phyloP scores from a whole-genome alignment of 495 filamentous ascomycete genomes.

The Extremus antarcticus region DNA sequence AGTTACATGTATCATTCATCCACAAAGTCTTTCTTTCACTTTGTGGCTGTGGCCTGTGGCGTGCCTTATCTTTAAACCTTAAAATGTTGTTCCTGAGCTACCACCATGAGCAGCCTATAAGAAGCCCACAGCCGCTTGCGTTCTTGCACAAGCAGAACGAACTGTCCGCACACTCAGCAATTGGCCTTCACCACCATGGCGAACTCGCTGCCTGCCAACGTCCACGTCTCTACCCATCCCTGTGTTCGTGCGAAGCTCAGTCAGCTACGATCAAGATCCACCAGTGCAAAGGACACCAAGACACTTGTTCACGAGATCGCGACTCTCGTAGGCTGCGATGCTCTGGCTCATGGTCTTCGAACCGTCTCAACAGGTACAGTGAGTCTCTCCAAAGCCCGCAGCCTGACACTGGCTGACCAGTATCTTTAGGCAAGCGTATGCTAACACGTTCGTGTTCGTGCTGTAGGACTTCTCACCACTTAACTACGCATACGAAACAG shows the following conservation, averaged over 20 bases:
- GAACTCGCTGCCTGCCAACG: slow-evolving; percentile 47
- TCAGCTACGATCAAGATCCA: slow-evolving; percentile 63
- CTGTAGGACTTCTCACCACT: slow-evolving; percentile 69
- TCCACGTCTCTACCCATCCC: slow-evolving; percentile 77
- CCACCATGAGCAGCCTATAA: too few relatives aligned
- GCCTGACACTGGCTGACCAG: slow-evolving; percentile 10
- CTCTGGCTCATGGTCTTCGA: slow-evolving; percentile 53
- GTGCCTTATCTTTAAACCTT: too few relatives aligned
- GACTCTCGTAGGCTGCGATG: slow-evolving; percentile 72
- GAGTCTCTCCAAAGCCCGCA: slow-evolving; percentile 12
- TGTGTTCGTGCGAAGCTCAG: slow-evolving; percentile 82
- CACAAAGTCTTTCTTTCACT: too few relatives aligned
- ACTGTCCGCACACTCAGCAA: too few relatives aligned
- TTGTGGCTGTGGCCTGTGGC: too few relatives aligned
- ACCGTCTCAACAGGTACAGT: slow-evolving; percentile 25
- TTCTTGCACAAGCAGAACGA: too few relatives aligned
- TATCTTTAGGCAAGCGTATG: background rate
- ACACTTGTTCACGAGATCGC: slow-evolving; percentile 73
- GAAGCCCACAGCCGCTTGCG: too few relatives aligned
- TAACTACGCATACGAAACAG: slow-evolving; percentile 54
- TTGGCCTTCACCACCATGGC: slow-evolving; percentile 10
- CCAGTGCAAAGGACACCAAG: slow-evolving; percentile 67
- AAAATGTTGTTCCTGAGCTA: too few relatives aligned
- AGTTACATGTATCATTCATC: too few relatives aligned
- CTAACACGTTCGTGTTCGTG: slow-evolving; percentile 10